A percentile compares a stretch with the other conserved stretches of the same genome.
phyloP scores from a whole-genome alignment of 179 eudicot genomes.

The Nepenthes alata region DNA sequence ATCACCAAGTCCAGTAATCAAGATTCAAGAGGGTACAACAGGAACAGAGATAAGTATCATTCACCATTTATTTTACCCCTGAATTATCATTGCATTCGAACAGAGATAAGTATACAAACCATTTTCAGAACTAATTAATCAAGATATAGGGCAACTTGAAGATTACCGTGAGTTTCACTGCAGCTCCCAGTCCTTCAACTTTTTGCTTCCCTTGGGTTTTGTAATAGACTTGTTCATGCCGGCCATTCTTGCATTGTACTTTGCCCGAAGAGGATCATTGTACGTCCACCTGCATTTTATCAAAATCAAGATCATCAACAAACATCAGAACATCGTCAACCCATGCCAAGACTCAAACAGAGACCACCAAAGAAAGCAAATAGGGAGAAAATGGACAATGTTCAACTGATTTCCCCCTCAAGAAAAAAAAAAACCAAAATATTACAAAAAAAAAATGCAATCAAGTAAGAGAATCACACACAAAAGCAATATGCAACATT shows the following conservation, averaged over 20 bases:
- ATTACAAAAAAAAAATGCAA: not conserved
- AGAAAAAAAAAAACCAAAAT: not conserved
- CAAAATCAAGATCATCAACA: constrained; percentile 6
- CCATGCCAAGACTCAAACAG: not conserved
- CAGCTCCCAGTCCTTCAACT: constrained; percentile 72
- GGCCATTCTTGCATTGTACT: constrained; percentile 89
- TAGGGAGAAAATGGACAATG: too few species aligned
- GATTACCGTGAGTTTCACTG: constrained; percentile 7
- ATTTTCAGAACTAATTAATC: too few species aligned
- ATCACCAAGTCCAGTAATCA: too few species aligned
- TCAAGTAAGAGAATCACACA: too few species aligned
- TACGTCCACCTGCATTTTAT: constrained; percentile 61
- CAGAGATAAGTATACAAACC: too few species aligned
- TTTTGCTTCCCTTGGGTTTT: constrained; percentile 86
- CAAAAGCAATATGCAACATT: too few species aligned
- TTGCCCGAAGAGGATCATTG: constrained; percentile 69
- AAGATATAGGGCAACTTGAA: not conserved
- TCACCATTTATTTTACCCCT: too few species aligned
- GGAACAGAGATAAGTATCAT: too few species aligned
- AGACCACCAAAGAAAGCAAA: not conserved
- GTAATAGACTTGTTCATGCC: constrained; percentile 71
- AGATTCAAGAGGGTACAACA: too few species aligned
- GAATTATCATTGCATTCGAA: too few species aligned
- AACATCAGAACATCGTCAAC: constrained; percentile 1
- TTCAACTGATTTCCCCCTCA: too few species aligned